These are phyloP conservation scores for Coccomyxa subellipsoidea DNA, from an alignment of 163 green algal genomes.

Conservation along the genomic window DNA sequence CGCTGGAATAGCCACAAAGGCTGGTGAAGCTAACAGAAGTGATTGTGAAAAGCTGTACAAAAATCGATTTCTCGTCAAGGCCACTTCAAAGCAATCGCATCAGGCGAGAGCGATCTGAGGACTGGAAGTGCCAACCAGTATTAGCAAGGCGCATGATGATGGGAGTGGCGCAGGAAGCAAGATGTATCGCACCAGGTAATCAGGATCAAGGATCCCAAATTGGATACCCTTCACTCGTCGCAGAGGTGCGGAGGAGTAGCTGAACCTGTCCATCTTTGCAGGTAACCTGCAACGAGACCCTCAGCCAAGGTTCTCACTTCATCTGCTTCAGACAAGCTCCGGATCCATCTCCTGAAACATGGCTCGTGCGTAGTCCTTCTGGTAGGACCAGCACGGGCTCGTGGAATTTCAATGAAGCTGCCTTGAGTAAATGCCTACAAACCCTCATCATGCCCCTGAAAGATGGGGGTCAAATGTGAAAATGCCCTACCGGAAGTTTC, in stretches of 20 bases:
- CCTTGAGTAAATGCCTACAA: not conserved
- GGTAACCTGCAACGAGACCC: not conserved
- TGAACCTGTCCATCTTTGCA: conserved; percentile 76
- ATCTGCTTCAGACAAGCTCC: not conserved
- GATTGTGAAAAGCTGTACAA: too few relatives aligned
- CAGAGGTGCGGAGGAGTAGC: conserved; percentile 75
- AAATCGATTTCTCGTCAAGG: too few relatives aligned
- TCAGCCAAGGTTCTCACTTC: not conserved
- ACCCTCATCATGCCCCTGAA: not conserved
- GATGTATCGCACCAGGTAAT: conserved; percentile 86
- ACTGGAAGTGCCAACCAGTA: too few relatives aligned
- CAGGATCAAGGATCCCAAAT: conserved; percentile 94
- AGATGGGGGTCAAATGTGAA: not conserved
- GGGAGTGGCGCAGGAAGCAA: too few relatives aligned
- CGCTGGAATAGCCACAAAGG: too few relatives aligned
- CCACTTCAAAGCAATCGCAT: too few relatives aligned
- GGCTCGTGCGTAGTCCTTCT: not conserved
- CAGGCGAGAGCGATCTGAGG: too few relatives aligned
- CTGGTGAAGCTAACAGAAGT: too few relatives aligned
- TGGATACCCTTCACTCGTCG: conserved; percentile 89
- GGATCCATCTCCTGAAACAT: not conserved
- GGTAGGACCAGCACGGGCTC: not conserved
- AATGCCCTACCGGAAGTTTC: not conserved
- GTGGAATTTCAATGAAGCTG: not conserved
- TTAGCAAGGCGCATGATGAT: too few relatives aligned